Evolutionary conservation across 2,329 filamentous ascomycete genomes (phyloP), one percentile per base, ranked within the genome.

Genomic region (Chaetomium olivaceum): DNA sequence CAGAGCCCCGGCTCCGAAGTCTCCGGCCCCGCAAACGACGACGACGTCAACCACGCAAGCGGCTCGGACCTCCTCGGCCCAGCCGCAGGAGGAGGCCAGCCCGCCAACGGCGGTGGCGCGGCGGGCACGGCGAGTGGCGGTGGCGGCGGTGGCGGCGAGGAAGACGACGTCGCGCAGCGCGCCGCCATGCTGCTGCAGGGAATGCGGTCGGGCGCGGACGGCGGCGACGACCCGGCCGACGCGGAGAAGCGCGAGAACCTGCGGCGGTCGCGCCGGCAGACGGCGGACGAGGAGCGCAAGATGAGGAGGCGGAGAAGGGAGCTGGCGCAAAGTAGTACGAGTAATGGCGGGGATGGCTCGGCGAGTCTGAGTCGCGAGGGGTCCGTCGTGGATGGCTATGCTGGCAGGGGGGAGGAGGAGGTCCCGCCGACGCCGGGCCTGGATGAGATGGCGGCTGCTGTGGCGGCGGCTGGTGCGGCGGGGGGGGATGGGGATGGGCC

Each of bases 141-240:
- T 16, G 36, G 14, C 14, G 14, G 14, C 36, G 36, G 33, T 11
- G 11, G 1, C 36, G 36, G 14, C 14, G 14, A 3, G 14, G 36
- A 85, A 65, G 83, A 93, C 76, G 92, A 96, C 69, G 88, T 98
- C 31, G 93, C 92, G 3, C 90, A 93, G 71, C 87, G 93, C 61
- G 93, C 94, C 2, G 92, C 92, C 1, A 87, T 89, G 69, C 81
- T 97, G 76, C 81, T 98, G 33, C 91, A 96, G 74, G 92, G 92
- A 55, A 89, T 97, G 77, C 87, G 92, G 65, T 83, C 85, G 29
- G 85, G 85, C 51, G 60, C 57, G 1, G 86, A 89, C 58, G 85
- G 87, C 51, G 87, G 87, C 54, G 80, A 83, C 52, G 86, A 85
- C 25, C 83, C 82, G 21, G 84, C 83, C 3, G 80, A 81, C 43